Evolutionary conservation across 1,139 yeast species (phyloP).

Genomic region (Entelexis sorbosivorans): DNA sequence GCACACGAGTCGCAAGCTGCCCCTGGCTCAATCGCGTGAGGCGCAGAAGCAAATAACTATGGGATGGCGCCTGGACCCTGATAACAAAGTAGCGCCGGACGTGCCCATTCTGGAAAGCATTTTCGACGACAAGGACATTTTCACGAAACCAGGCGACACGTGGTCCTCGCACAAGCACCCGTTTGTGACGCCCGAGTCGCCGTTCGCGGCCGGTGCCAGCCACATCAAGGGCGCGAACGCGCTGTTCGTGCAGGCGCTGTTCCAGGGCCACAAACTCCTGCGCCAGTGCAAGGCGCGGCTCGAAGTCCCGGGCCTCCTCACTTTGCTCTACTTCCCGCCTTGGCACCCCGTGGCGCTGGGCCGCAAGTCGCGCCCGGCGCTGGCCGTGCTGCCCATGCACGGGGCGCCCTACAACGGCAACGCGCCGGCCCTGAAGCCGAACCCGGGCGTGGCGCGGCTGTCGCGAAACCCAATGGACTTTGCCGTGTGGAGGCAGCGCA

Average conservation of each 20-base stretch:
- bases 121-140: slow-evolving; percentile 20
- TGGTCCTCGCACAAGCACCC: slow-evolving; percentile 9
- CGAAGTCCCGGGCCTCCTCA: slow-evolving; percentile 19
- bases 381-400: slow-evolving; percentile 25
- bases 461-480: slow-evolving; percentile 33
- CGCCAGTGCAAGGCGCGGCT: slow-evolving; percentile 18
- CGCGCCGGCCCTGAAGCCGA: background rate
- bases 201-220: slow-evolving; percentile 18
- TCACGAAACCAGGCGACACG: slow-evolving; percentile 3
- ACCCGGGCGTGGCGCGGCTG: background rate
- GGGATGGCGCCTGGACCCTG: slow-evolving; percentile 15
- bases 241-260: slow-evolving; percentile 23
- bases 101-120: slow-evolving; percentile 19
- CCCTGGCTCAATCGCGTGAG: slow-evolving; percentile 5
- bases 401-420: slow-evolving; percentile 28
- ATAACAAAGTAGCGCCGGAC: background rate
- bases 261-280: slow-evolving; percentile 13
- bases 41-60: slow-evolving; percentile 12
- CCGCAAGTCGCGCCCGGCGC: slow-evolving; percentile 44
- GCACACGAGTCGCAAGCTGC: background rate
- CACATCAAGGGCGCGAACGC: slow-evolving; percentile 27
- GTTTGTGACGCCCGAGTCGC: slow-evolving; percentile 23
- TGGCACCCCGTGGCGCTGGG: slow-evolving; percentile 37
- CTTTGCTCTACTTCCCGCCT: slow-evolving; percentile 36
- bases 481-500: slow-evolving; percentile 33